phyloP scores from a whole-genome alignment of 2,329 filamentous ascomycete genomes.

The Claviceps quebecensis region DNA sequence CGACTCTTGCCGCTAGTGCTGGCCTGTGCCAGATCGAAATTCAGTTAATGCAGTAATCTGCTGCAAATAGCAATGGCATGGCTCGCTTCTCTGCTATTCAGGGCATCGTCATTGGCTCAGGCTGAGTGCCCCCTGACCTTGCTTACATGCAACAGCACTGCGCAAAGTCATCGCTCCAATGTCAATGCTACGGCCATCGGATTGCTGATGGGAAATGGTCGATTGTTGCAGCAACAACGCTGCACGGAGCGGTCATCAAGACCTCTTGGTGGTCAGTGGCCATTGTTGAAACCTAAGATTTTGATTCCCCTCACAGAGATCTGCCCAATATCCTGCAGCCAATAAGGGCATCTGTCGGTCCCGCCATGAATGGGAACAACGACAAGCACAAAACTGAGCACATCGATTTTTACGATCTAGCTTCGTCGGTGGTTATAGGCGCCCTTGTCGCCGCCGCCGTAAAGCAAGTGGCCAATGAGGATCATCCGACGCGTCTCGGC shows the following conservation, averaged over 20 bases:
- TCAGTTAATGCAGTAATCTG: not conserved
- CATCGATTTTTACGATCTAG: not conserved
- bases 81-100: not conserved
- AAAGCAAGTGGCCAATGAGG: conserved; percentile 1
- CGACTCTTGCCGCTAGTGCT: not conserved
- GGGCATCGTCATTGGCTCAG: not conserved
- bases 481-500: conserved; percentile 3
- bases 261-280: not conserved
- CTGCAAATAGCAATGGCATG: not conserved
- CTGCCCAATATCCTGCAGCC: not conserved
- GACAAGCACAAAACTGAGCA: not conserved
- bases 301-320: not conserved
- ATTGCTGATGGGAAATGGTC: not conserved
- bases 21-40: not conserved
- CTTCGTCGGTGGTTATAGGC: conserved; percentile 2
- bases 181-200: not conserved
- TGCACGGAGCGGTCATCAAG: not conserved
- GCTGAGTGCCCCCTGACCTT: not conserved
- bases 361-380: not conserved
- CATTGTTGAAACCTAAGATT: not conserved
- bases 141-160: not conserved
- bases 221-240: not conserved
- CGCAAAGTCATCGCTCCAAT: not conserved
- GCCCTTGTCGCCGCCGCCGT: not conserved
- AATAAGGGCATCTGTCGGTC: not conserved